phyloP scores from a whole-genome alignment of 2,329 filamentous ascomycete genomes.

The Cryphonectria naterciae region DNA sequence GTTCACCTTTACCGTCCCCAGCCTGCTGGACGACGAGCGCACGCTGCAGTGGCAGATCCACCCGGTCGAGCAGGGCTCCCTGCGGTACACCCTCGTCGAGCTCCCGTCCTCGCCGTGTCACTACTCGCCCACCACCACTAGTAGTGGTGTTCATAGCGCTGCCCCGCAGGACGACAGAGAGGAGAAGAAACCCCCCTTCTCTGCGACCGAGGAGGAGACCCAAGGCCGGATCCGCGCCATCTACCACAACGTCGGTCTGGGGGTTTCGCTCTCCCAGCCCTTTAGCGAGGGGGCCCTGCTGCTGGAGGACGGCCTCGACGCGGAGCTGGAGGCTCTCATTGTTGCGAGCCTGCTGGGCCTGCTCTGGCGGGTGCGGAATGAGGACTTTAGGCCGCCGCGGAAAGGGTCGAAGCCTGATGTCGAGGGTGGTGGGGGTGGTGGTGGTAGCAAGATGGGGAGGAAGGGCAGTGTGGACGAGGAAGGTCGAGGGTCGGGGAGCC shows the following conservation, averaged over 20 bases:
- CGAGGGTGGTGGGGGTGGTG: background rate
- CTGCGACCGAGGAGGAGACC: slow-evolving; percentile 6
- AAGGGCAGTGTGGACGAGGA: slow-evolving; percentile 17
- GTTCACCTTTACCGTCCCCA: slow-evolving; percentile 29
- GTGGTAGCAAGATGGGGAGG: background rate
- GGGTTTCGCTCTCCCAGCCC: slow-evolving; percentile 26
- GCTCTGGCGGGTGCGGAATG: slow-evolving; percentile 24
- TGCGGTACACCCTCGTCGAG: slow-evolving; percentile 28
- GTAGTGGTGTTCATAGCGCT: background rate
- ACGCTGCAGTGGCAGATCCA: slow-evolving; percentile 31
- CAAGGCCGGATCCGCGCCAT: slow-evolving; percentile 24
- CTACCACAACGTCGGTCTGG: slow-evolving; percentile 29
- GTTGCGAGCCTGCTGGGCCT: slow-evolving; percentile 27
- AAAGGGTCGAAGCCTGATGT: slow-evolving; percentile 18
- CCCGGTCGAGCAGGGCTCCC: slow-evolving; percentile 26
- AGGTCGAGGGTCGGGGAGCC: background rate
- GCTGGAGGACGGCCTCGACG: slow-evolving; percentile 15
- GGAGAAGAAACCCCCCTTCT: slow-evolving; percentile 1
- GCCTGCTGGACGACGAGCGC: slow-evolving; percentile 16
- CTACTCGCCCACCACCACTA: background rate
- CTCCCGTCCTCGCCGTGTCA: background rate
- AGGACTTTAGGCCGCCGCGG: slow-evolving; percentile 20
- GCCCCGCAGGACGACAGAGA: background rate
- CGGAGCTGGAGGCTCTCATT: slow-evolving; percentile 26
- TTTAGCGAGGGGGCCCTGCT: slow-evolving; percentile 27